Percentiles rank a stretch among this genome's conserved stretches.
phyloP scores from a whole-genome alignment of 2,329 filamentous ascomycete species.

The Dactylellina parvicollis region DNA sequence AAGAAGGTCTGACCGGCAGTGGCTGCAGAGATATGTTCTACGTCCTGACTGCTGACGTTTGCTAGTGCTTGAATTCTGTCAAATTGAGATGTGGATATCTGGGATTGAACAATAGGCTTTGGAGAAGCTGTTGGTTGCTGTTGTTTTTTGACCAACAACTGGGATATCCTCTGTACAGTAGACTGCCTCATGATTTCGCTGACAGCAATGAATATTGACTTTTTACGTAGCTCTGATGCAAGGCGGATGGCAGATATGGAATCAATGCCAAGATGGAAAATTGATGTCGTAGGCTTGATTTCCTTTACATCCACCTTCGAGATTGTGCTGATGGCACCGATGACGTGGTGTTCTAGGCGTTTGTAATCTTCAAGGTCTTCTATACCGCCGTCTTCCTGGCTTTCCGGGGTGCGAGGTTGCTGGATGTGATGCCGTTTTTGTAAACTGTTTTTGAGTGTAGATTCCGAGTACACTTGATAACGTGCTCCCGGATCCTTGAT shows the following conservation, averaged over 20 bases:
- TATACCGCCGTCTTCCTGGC: slow-evolving; percentile 12
- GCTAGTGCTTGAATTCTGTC: slow-evolving; percentile 15
- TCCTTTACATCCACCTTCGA: slow-evolving; percentile 70
- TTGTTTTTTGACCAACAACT: slow-evolving; percentile 54
- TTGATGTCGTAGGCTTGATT: slow-evolving; percentile 71
- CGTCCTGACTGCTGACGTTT: slow-evolving; percentile 58
- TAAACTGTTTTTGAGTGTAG: slow-evolving; percentile 42
- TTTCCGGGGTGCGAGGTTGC: slow-evolving; percentile 1
- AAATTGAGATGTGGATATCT: slow-evolving; percentile 62
- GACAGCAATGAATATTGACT: slow-evolving; percentile 72
- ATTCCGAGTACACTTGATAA: slow-evolving; percentile 11
- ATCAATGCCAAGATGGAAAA: slow-evolving; percentile 88
- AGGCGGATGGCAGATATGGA: slow-evolving; percentile 93
- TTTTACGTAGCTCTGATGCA: slow-evolving; percentile 73
- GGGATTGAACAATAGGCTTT: slow-evolving; percentile 53
- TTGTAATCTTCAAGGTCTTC: slow-evolving; percentile 60
- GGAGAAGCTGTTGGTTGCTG: slow-evolving; percentile 21
- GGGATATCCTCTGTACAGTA: slow-evolving; percentile 73
- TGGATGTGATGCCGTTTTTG: slow-evolving; percentile 33
- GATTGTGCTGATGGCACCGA: slow-evolving; percentile 61
- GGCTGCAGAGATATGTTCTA: slow-evolving; percentile 73
- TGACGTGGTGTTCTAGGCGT: slow-evolving; percentile 64
- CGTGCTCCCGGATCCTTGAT: slow-evolving; percentile 10
- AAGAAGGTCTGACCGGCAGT: slow-evolving; percentile 83
- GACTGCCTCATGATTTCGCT: slow-evolving; percentile 75